These are phyloP conservation scores for Crataegus laevigata DNA, from an alignment of 306 rosid genomes.

Conservation along the genomic window DNA sequence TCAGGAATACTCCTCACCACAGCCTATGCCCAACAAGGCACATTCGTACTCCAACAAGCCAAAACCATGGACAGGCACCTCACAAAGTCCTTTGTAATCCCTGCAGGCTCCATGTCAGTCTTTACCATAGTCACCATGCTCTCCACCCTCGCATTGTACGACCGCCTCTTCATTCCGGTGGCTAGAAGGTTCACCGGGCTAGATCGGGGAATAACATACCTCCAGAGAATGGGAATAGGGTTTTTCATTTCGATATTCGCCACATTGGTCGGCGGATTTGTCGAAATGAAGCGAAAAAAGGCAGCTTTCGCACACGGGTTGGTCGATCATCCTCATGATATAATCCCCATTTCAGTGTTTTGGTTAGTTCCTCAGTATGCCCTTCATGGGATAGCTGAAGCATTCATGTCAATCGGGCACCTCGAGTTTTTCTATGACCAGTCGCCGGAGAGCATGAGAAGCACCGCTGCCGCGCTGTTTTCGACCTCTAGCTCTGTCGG, in stretches of 20 bases:
- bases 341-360: constrained; percentile 68
- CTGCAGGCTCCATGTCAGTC: constrained; percentile 89
- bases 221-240: constrained; percentile 86
- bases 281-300: constrained; percentile 56
- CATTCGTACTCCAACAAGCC: constrained; percentile 82
- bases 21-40: constrained; percentile 82
- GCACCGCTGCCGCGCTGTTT: constrained; percentile 74
- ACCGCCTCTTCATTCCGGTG: constrained; percentile 50
- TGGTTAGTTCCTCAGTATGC: constrained; percentile 89
- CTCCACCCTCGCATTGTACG: constrained; percentile 60
- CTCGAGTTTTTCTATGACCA: constrained; percentile 90
- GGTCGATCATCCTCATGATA: constrained; percentile 24
- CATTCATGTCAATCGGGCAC: constrained; percentile 92
- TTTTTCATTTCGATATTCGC: constrained; percentile 62
- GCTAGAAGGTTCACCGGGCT: constrained; percentile 67
- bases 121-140: constrained; percentile 68
- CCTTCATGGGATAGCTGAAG: constrained; percentile 92
- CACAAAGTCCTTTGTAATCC: constrained; percentile 56
- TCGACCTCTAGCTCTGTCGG: constrained; percentile 73
- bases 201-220: constrained; percentile 76
- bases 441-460: constrained; percentile 91
- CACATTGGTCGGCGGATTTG: constrained; percentile 69
- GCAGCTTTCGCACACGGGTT: constrained; percentile 48
- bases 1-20: constrained; percentile 83
- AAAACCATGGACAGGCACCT: constrained; percentile 75